Percentiles rank a stretch among this genome's conserved stretches.
phyloP scores from a whole-genome alignment of 2,329 filamentous ascomycete species.

The Berkeleyomyces rouxiae region DNA sequence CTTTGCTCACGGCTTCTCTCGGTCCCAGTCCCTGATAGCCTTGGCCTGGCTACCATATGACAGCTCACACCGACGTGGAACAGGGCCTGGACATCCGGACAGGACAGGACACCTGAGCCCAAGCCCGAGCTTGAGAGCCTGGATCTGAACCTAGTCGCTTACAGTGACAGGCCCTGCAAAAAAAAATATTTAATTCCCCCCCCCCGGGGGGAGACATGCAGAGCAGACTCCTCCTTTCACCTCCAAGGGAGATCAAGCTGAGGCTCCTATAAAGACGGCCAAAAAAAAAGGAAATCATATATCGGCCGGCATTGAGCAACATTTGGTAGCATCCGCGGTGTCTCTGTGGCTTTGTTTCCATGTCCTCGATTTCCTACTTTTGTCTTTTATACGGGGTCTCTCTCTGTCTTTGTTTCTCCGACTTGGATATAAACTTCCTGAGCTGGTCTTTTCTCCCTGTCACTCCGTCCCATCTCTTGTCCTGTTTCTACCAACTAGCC shows the following conservation, averaged over 20 bases:
- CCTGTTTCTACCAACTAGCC: background rate
- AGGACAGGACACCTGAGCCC: background rate
- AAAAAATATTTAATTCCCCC: background rate
- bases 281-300: background rate
- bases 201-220: background rate
- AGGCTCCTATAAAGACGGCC: background rate
- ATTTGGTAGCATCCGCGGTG: background rate
- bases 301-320: background rate
- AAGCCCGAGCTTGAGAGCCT: background rate
- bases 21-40: background rate
- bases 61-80: slow-evolving; percentile 1
- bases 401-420: background rate
- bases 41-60: background rate
- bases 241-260: background rate
- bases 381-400: background rate
- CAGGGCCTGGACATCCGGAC: background rate
- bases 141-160: background rate
- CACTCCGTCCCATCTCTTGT: background rate
- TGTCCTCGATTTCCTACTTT: background rate
- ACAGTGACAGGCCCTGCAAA: background rate
- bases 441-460: background rate
- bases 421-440: background rate
- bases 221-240: background rate
- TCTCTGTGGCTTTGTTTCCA: background rate
- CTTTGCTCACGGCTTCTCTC: background rate